Evolutionary conservation across 2,329 filamentous ascomycete genomes (phyloP).

Genomic region (Cercospora sp.): DNA sequence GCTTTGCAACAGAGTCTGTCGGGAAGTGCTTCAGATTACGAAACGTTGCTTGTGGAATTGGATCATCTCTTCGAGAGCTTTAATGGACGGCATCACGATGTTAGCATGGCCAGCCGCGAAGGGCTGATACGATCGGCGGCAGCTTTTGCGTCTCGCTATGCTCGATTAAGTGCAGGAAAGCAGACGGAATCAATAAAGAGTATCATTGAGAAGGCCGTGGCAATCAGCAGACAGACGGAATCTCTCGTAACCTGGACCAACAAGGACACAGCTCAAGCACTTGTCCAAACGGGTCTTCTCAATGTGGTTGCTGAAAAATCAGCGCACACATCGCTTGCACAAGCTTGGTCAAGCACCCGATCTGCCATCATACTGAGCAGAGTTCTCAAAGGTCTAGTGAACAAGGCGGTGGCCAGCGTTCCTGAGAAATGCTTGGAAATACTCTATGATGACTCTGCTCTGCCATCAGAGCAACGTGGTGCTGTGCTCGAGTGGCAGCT

Average conservation of each 20-base stretch:
- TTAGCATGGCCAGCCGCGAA: neutral
- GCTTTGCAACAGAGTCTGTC: slow-evolving; percentile 22
- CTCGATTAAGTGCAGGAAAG: slow-evolving; percentile 28
- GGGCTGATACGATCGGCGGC: slow-evolving; percentile 24
- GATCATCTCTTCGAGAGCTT: slow-evolving; percentile 17
- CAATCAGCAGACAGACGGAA: slow-evolving; percentile 24
- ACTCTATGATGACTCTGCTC: slow-evolving; percentile 38
- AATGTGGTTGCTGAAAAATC: slow-evolving; percentile 55
- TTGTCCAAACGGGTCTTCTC: slow-evolving; percentile 61
- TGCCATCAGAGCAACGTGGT: slow-evolving; percentile 38
- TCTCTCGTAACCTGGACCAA: slow-evolving; percentile 42
- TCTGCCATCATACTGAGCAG: slow-evolving; percentile 26
- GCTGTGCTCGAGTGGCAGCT: slow-evolving; percentile 48
- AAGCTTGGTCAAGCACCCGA: slow-evolving; percentile 28
- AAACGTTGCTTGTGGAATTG: slow-evolving; percentile 29
- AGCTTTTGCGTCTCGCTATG: slow-evolving; percentile 34
- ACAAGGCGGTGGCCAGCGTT: slow-evolving; percentile 18
- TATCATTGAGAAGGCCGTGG: slow-evolving; percentile 28
- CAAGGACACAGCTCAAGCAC: slow-evolving; percentile 60
- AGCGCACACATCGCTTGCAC: slow-evolving; percentile 46
- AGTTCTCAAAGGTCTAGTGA: slow-evolving; percentile 27
- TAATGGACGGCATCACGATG: neutral
- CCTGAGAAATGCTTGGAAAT: slow-evolving; percentile 25
- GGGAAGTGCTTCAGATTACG: slow-evolving; percentile 33
- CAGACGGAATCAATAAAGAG: slow-evolving; percentile 16